These are phyloP conservation scores for Pichia manshurica DNA, from an alignment of 805 yeast genomes.

Conservation along the genomic window DNA sequence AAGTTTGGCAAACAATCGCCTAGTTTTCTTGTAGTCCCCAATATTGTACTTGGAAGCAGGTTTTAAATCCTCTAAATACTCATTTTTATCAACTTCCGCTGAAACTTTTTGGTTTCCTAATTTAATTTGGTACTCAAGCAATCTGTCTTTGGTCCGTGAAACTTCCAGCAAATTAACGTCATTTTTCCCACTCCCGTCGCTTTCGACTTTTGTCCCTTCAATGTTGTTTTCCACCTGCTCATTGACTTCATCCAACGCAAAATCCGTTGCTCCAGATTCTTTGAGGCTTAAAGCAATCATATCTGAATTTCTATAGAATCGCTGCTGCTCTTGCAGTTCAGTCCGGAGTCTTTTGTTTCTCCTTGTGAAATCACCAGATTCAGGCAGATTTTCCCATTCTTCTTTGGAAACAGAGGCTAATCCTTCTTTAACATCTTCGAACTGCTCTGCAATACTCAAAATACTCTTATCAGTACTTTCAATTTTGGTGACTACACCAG, in stretches of 20 bases:
- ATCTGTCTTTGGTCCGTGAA: conserved; percentile 19
- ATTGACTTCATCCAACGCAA: conserved; percentile 20
- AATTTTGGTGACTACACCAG: conserved; percentile 15
- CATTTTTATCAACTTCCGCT: conserved; percentile 30
- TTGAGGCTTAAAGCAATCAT: conserved; percentile 38
- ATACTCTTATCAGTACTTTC: conserved; percentile 24
- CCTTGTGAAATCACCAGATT: conserved; percentile 80
- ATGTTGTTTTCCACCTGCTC: conserved; percentile 43
- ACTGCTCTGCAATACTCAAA: conserved; percentile 43
- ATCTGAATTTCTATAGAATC: conserved; percentile 84
- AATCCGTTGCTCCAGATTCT: conserved; percentile 32
- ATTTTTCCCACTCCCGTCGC: conserved; percentile 17
- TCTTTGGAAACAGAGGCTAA: conserved; percentile 53
- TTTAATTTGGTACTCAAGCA: conserved; percentile 5
- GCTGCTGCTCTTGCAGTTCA: conserved; percentile 52
- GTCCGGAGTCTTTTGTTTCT: conserved; percentile 67
- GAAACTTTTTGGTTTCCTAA: neutral
- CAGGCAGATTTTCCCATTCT: conserved; percentile 82
- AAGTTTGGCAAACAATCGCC: conserved; percentile 59
- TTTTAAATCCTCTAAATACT: conserved; percentile 38
- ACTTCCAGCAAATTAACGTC: conserved; percentile 39
- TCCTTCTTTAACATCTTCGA: conserved; percentile 62
- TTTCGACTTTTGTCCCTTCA: conserved; percentile 4
- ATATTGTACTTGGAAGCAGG: conserved; percentile 28
- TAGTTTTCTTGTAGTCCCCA: conserved; percentile 55